Percentiles rank a stretch among this genome's conserved stretches.
These are phyloP conservation scores for Candida pseudoglaebosa DNA, from an alignment of 805 yeast genomes.

Conservation along the genomic window DNA sequence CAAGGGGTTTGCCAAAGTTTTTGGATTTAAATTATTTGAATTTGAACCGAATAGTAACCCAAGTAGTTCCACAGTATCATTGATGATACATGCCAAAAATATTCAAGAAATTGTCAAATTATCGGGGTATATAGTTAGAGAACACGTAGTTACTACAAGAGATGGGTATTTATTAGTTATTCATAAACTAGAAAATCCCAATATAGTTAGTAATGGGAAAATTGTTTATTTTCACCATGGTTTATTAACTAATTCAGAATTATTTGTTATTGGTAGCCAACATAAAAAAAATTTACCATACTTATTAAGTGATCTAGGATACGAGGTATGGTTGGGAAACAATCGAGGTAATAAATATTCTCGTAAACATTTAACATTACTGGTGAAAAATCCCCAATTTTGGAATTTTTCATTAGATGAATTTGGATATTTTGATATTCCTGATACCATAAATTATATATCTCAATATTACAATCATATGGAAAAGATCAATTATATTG, in stretches of 20 bases:
- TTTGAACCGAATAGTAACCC: not conserved
- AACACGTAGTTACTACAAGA: conserved; percentile 26
- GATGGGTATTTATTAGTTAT: conserved; percentile 26
- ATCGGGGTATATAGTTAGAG: conserved; percentile 22
- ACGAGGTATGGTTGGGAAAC: conserved; percentile 25
- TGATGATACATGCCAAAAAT: conserved; percentile 12
- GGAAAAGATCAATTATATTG: conserved; percentile 22
- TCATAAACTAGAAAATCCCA: conserved; percentile 22
- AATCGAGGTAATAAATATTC: conserved; percentile 28
- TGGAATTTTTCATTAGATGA: conserved; percentile 33
- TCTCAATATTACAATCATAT: conserved; percentile 12
- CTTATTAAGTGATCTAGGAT: conserved; percentile 18
- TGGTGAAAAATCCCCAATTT: conserved; percentile 20
- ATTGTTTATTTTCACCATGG: conserved; percentile 33
- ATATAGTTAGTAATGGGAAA: conserved; percentile 2
- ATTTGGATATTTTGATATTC: conserved; percentile 28
- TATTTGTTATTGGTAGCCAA: conserved; percentile 28
- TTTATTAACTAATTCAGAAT: conserved; percentile 29
- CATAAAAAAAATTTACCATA: conserved; percentile 21
- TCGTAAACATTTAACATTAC: conserved; percentile 23
- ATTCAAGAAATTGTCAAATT: conserved; percentile 21
- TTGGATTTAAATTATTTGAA: not conserved
- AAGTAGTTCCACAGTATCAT: not conserved
- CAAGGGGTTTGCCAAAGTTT: not conserved
- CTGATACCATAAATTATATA: conserved; percentile 23